Evolutionary conservation across 805 yeast genomes (phyloP), one percentile per base, ranked within the genome.

Genomic region (Candida khao-thaluensis): DNA sequence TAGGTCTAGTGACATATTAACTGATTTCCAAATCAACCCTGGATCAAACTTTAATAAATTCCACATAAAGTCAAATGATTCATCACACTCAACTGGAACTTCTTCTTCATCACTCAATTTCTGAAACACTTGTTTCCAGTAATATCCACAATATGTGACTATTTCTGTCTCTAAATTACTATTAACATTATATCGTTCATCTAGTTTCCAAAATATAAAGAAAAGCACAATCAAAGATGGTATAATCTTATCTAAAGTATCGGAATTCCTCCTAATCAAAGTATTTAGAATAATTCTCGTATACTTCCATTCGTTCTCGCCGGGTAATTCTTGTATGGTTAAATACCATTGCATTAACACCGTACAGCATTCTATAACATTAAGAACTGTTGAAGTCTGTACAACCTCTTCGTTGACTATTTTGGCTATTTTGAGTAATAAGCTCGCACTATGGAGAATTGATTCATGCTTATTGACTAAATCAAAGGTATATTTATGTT

Each of bases 311-410:
- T 38, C 47, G 9, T 12, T 8, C 3, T 33, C 44, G 4, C 47
- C 16, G 2, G 65, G 60, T 5, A 45, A 35, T 26, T 58, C 57
- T 31, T 66, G 70, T 2, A 56, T 17, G 11, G 62, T 57, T 16
- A 68, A 47, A 22, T 44, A 35, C 72, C 72, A 68, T 27, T 52
- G 47, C 4, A 63, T 44, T 7, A 67, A 28, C 0, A 45, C 47
- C 20, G 46, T 46, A 2, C 63, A 27, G 2, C 60, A 52, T 1
- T 42, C 36, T 16, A 51, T 50, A 3, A 57, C 24, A n/a, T 54
- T 57, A 1, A 38, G 26, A 2, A 23, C 30, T 2, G 35, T n/a
- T 6, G 18, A 2, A 2, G 11, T 12, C 14, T 24, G 23, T 20
- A 26, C 9, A 2, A 5, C 10, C 1, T 20, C 20, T 2, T 31